Evolutionary conservation across 306 rosid species (phyloP), one percentile per base, ranked within the genome.

Genomic region (Benincasa hispida): DNA sequence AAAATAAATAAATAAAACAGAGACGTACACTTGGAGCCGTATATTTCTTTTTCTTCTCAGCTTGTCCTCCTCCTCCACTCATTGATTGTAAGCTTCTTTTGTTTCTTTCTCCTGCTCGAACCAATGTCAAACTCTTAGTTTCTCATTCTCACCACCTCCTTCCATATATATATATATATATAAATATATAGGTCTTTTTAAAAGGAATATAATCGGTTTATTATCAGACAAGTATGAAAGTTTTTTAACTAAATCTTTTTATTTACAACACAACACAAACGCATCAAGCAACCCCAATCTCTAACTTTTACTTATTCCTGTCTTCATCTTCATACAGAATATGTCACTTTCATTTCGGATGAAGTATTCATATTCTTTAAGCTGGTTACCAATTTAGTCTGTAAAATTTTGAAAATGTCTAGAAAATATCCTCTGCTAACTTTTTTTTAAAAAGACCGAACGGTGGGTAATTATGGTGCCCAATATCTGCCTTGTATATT

Each of bases 271-370:
- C 25, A 63, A 34, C 17, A 34, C 24, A 63, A 63, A 12, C 70
- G 72, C 72, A 63, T 63, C 48, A 63, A 35, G 72, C 72, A 35
- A 63, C 48, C 72, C 24, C 70, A 17, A 63, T 63, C 45, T 63
- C 47, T 8, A 63, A 63, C 70, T 35, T 65, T 65, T 65, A 65
- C 15, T 41, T 41, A 67, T 67, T 67, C 74, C 74, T 13, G 41
- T 67, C 54, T 67, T 67, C 47, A 39, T 11, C 7, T 37, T 21
- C 54, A 67, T n/a, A n/a, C 32, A 67, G 54, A 67, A 67, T 37
- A 39, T 63, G 27, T 21, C 32, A 21, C 54, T 37, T 67, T 22
- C 48, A 6, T 34, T 62, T 32, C 7, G 2, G 30, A 66, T 4
- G 42, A 30, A 3, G 7, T 4, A 3, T 61, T 5, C 68, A 28